These are phyloP conservation scores for Didymella pinodella DNA, from an alignment of 2,329 filamentous ascomycete genomes.

Conservation along the genomic window DNA sequence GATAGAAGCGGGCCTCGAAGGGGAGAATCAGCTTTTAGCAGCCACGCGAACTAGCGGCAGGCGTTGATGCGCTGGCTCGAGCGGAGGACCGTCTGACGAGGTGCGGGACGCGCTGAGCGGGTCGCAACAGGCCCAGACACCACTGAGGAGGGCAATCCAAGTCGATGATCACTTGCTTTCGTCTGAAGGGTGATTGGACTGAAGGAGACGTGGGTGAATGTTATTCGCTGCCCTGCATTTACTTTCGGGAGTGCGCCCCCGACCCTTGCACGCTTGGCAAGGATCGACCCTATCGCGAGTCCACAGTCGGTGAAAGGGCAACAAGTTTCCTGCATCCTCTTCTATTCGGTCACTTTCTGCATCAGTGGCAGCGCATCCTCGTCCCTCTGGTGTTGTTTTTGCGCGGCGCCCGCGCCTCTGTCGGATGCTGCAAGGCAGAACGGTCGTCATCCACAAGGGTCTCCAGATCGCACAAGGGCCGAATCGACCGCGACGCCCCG, in stretches of 20 bases:
- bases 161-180: slow-evolving; percentile 31
- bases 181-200: slow-evolving; percentile 32
- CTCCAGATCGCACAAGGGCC: slow-evolving; percentile 19
- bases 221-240: slow-evolving; percentile 44
- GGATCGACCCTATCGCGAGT: slow-evolving; percentile 34
- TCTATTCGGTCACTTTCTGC: slow-evolving; percentile 29
- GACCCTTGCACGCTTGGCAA: slow-evolving; percentile 23
- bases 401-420: slow-evolving; percentile 27
- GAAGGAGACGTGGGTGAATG: not conserved
- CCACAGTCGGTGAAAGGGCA: slow-evolving; percentile 24
- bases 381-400: slow-evolving; percentile 27
- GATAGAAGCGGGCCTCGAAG: slow-evolving; percentile 34
- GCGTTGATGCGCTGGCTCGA: slow-evolving; percentile 47
- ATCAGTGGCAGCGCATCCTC: slow-evolving; percentile 34
- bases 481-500: slow-evolving; percentile 21
- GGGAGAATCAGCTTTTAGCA: slow-evolving; percentile 42
- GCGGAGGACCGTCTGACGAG: slow-evolving; percentile 40
- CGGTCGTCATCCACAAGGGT: slow-evolving; percentile 28
- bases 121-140: slow-evolving; percentile 33
- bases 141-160: slow-evolving; percentile 40
- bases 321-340: slow-evolving; percentile 33
- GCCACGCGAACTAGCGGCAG: slow-evolving; percentile 20
- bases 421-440: slow-evolving; percentile 26
- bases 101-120: slow-evolving; percentile 33
- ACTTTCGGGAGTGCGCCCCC: slow-evolving; percentile 14